A percentile compares a stretch with the other conserved stretches of the same genome.
Evolutionary conservation across 257 asterid species (phyloP).

Genomic region (Solanum lignicaule): DNA sequence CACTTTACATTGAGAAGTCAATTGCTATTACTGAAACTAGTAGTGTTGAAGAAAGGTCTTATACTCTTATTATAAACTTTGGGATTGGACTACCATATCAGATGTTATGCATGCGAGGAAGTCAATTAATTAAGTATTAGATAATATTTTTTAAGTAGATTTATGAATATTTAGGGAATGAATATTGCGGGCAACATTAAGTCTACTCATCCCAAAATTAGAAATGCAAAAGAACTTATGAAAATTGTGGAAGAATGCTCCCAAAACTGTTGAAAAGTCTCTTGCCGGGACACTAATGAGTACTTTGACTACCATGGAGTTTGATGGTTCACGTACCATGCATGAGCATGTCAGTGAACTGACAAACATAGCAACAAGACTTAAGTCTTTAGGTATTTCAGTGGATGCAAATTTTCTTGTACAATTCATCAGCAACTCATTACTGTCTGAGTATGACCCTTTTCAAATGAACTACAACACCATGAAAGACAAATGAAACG

Average conservation of each 20-base stretch:
- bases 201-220: background rate
- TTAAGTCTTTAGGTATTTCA: background rate
- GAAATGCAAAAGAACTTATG: background rate
- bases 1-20: background rate
- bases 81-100: background rate
- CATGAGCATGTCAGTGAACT: background rate
- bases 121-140: background rate
- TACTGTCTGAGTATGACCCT: background rate
- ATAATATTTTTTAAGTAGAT: background rate
- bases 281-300: background rate
- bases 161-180: background rate
- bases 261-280: background rate
- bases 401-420: background rate
- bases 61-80: background rate
- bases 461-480: background rate
- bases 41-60: background rate
- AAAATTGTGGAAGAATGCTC: background rate
- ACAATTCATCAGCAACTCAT: background rate
- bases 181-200: background rate
- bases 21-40: background rate
- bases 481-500: background rate
- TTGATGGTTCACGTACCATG: background rate
- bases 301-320: background rate
- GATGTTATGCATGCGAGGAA: background rate
- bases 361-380: background rate